A percentile compares a stretch with the other conserved stretches of the same genome.
Evolutionary conservation across 495 filamentous ascomycete species (phyloP).

Genomic region (Neurospora hispaniola): DNA sequence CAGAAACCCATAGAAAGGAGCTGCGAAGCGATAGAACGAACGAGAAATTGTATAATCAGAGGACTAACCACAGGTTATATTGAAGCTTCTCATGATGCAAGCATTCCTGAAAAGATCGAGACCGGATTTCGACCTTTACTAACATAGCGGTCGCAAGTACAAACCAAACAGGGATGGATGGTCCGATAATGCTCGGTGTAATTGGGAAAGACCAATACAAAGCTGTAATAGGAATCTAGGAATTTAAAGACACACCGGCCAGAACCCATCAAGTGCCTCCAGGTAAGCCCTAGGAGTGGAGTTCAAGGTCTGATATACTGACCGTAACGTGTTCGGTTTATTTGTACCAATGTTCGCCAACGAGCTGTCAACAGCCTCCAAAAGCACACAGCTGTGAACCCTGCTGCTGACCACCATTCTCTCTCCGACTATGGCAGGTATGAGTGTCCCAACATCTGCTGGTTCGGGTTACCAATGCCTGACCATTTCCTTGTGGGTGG

Average conservation of each 20-base stretch:
- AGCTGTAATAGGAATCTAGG: background rate
- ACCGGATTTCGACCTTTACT: conserved; percentile 2
- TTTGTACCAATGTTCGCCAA: background rate
- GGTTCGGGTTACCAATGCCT: conserved; percentile 2
- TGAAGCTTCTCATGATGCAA: conserved; percentile 35
- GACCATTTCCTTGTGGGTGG: conserved; percentile 6
- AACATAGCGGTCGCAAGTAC: background rate
- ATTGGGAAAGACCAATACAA: background rate
- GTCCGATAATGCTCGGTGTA: background rate
- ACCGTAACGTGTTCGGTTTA: background rate
- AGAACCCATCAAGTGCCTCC: too few relatives aligned
- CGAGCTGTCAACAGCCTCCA: background rate
- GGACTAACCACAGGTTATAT: conserved; percentile 60
- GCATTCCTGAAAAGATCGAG: background rate
- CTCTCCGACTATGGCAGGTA: background rate
- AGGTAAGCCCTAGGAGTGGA: too few relatives aligned
- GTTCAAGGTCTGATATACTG: background rate
- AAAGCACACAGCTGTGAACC: conserved; percentile 10
- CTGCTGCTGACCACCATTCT: conserved; percentile 1
- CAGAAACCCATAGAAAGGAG: background rate
- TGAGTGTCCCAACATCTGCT: background rate
- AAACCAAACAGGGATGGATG: background rate
- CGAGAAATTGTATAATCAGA: background rate
- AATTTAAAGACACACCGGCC: background rate
- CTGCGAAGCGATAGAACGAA: background rate